Base-by-base conservation (phyloP, 148 eudicot species). In the Arbutus unedo region DNA sequence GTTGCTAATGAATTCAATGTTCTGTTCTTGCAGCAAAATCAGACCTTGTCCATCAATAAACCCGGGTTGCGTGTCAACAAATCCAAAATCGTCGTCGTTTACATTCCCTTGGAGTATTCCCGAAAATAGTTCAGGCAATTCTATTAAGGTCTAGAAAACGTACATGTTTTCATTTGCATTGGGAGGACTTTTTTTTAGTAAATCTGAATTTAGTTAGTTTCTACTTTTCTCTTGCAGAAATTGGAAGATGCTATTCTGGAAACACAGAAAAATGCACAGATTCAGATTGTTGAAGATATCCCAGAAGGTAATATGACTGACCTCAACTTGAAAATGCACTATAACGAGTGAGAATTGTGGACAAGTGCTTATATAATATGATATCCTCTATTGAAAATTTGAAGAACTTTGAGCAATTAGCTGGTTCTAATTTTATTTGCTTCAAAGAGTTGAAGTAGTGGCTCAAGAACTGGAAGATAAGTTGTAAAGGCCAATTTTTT, bases 61-160 rank as follows among this genome's bases (percentile, higher is more conserved):
- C 85, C 99, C 99, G 15, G 85, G 99, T 4, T 96, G 99, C 64
- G 85, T 96, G 47, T 90, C 99, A 7, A 92, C 95, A 15, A 96
- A 96, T 82, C 95, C 99, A 11, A 85, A 86, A 74, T 92, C 99
- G 0, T 86, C 98, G 8, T 89, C 88, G 72, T 94, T 91, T 48
- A 89, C 91, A 50, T 94, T 96, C 77, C 99, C 99, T 25, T 94
- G 97, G 99, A 82, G 82, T 41, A 92, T 96, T 82, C 90, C 93
- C 68, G 84, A 89, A 25, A 87, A 75, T 54, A 85, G 91, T 72
- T 74, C 88, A 43, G 86, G 80, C 11, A 90, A 88, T 88, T 91
- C 99, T 50, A 85, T 94, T 88, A 87, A 94, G 98, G 98, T 95
- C 49, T 21, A 68, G 49, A 53, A 21, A 2, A 59, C 38, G 0